Evolutionary conservation across 140 eudicot genomes (phyloP).

Genomic region (Bidens hawaiensis): DNA sequence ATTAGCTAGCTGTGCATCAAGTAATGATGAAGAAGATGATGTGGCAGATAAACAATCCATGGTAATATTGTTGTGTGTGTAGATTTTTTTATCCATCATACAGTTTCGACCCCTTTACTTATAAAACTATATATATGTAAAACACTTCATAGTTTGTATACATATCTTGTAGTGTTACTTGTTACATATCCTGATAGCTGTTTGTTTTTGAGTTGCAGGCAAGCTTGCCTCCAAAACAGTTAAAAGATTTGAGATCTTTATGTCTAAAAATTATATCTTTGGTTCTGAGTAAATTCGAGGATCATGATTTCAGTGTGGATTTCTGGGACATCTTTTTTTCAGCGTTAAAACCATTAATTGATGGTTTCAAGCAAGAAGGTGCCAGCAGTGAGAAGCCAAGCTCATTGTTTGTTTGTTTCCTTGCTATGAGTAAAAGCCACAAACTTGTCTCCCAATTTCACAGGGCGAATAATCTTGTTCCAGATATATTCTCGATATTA

Average conservation of each 20-base stretch:
- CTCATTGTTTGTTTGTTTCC: conserved; percentile 79
- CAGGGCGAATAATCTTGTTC: conserved; percentile 64
- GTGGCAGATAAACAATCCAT: conserved; percentile 34
- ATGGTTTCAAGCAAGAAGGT: conserved; percentile 78
- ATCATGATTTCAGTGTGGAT: conserved; percentile 58
- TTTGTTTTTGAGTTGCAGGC: conserved; percentile 45
- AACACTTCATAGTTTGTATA: not conserved
- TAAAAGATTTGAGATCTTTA: conserved; percentile 79
- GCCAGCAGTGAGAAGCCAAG: conserved; percentile 92
- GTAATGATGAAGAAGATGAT: conserved; percentile 29
- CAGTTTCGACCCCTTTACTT: not conserved
- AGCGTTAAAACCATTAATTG: conserved; percentile 63
- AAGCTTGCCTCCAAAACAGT: conserved; percentile 44
- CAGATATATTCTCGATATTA: conserved; percentile 74
- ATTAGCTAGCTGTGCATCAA: conserved; percentile 56
- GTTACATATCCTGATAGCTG: conserved; percentile 17
- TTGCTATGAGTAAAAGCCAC: conserved; percentile 83
- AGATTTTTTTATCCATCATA: not conserved
- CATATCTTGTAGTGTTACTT: not conserved
- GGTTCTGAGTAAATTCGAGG: conserved; percentile 58
- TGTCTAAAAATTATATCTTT: conserved; percentile 69
- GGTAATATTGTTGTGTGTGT: conserved; percentile 32
- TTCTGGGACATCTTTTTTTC: conserved; percentile 85
- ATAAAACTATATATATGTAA: not conserved
- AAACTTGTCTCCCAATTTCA: conserved; percentile 57